phyloP scores from a whole-genome alignment of 2,329 filamentous ascomycete species.

The Lasiodiplodia gonubiensis region DNA sequence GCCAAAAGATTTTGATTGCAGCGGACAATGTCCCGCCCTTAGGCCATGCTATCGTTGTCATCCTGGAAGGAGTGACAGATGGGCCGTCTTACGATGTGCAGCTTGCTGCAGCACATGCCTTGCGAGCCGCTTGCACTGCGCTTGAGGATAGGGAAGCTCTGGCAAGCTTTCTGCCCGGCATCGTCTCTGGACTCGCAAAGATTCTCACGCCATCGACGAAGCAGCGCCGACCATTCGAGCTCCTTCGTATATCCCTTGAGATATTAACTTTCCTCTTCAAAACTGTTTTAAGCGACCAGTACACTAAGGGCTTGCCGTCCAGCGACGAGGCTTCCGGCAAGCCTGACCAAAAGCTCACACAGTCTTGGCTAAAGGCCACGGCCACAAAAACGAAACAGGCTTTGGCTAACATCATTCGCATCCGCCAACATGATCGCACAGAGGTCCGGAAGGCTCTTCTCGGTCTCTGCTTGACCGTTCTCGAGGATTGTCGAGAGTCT shows the following conservation, averaged over 20 bases:
- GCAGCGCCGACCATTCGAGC: conserved; percentile 63
- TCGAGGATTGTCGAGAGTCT: conserved; percentile 79
- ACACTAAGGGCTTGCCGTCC: conserved; percentile 39
- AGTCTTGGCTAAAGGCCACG: conserved; percentile 80
- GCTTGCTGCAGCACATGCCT: conserved; percentile 68
- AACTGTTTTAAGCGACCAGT: conserved; percentile 54
- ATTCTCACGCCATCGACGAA: conserved; percentile 72
- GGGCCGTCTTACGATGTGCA: conserved; percentile 72
- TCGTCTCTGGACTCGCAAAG: conserved; percentile 80
- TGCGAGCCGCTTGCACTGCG: conserved; percentile 66
- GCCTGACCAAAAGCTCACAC: conserved; percentile 49
- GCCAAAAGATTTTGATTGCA: conserved; percentile 58
- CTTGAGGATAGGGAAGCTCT: conserved; percentile 76
- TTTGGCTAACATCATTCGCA: conserved; percentile 74
- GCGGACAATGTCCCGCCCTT: conserved; percentile 73
- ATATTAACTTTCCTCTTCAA: conserved; percentile 58
- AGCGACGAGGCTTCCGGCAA: conserved; percentile 34
- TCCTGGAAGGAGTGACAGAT: conserved; percentile 74
- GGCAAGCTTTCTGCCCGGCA: conserved; percentile 85
- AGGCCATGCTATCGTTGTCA: conserved; percentile 79
- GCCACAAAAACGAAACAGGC: conserved; percentile 81
- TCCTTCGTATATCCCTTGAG: conserved; percentile 68
- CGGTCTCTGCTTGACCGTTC: conserved; percentile 72
- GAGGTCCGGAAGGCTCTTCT: conserved; percentile 73
- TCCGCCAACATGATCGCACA: conserved; percentile 71